Percentiles rank a stretch among this genome's conserved stretches.
These are phyloP conservation scores for Neocucurbitaria cava DNA, from an alignment of 2,329 filamentous ascomycete genomes.

Conservation along the genomic window DNA sequence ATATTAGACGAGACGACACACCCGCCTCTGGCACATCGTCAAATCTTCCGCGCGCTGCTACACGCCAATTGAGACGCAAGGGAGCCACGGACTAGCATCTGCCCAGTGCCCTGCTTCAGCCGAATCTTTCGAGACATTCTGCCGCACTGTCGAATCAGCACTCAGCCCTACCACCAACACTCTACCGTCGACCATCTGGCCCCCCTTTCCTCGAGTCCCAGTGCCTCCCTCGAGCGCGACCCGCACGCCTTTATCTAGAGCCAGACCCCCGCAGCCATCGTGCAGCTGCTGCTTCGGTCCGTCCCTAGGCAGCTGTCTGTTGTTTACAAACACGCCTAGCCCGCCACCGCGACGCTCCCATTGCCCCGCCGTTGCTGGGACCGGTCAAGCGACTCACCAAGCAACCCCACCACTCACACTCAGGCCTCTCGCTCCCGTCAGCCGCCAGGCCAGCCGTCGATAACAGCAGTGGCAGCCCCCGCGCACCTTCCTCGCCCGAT, in stretches of 20 bases:
- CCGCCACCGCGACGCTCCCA: not conserved
- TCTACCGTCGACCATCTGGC: conserved; percentile 5
- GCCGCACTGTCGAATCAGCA: conserved; percentile 34
- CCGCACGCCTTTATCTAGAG: conserved; percentile 2
- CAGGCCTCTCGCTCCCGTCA: not conserved
- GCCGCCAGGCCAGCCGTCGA: not conserved
- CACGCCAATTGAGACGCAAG: conserved; percentile 2
- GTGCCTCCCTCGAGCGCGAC: not conserved
- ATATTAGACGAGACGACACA: conserved; percentile 9
- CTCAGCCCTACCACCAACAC: conserved; percentile 19
- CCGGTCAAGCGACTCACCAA: conserved; percentile 17
- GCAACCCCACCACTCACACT: conserved; percentile 11
- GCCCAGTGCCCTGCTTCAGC: conserved; percentile 28
- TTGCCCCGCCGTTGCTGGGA: conserved; percentile 2
- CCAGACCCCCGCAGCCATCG: not conserved
- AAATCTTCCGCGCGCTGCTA: not conserved
- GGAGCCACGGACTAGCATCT: conserved; percentile 8
- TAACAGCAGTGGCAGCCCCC: conserved; percentile 12
- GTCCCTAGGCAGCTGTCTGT: conserved; percentile 3
- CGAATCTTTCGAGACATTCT: conserved; percentile 25
- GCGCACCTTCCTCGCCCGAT: conserved; percentile 27
- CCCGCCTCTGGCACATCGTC: not conserved
- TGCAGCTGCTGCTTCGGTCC: not conserved
- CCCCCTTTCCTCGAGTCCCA: conserved; percentile 9
- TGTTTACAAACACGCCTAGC: conserved; percentile 15